Base-by-base conservation (phyloP, 441 rosid species). In the Populus hybrid region DNA sequence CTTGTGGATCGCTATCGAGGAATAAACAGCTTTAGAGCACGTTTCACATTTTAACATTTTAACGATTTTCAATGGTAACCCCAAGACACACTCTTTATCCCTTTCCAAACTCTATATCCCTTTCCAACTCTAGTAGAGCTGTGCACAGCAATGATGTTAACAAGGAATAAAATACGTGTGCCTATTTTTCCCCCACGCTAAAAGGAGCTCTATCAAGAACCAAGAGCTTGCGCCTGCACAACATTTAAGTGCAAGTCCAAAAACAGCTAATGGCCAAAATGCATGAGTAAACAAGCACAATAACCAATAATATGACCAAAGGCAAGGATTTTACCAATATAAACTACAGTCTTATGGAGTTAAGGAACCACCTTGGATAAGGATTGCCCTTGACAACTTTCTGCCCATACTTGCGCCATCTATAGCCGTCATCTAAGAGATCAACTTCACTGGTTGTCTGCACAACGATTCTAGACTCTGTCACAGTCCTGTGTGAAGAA, bases 341-440 rank as follows among this genome's bases (percentile, higher is more conserved):
- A 30, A 67, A 36, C 11, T 6, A 69, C 18, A 67, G 36, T 64
- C 34, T 30, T 10, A 68, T 38, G 69, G 46, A 77, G 38, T 16
- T 34, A 21, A 57, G 72, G 67, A 32, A 61, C 28, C 14, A 91
- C 98, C 98, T 91, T 46, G 97, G 98, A 83, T 90, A 86, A 73
- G 94, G 96, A 86, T 94, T 94, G 77, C 97, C 95, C 82, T 93
- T 95, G 76, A 95, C 98, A 54, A 91, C 93, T 83, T 93, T 95
- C 82, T 95, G 99, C 63, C 97, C 99, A 81, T 95, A 93, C 83
- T 95, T 95, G 73, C 93, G 95, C 95, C 99, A 95, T 81, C 92
- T 89, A 85, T 93, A 95, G 61, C 97, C 97, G 67, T 95, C 99
- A 77, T 95, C 98, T 81, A 95, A 76, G 63, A 93, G 93, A 84